Evolutionary conservation across 371 early-diverging fungal species (phyloP).

Genomic region (Conidiobolus incongruus): DNA sequence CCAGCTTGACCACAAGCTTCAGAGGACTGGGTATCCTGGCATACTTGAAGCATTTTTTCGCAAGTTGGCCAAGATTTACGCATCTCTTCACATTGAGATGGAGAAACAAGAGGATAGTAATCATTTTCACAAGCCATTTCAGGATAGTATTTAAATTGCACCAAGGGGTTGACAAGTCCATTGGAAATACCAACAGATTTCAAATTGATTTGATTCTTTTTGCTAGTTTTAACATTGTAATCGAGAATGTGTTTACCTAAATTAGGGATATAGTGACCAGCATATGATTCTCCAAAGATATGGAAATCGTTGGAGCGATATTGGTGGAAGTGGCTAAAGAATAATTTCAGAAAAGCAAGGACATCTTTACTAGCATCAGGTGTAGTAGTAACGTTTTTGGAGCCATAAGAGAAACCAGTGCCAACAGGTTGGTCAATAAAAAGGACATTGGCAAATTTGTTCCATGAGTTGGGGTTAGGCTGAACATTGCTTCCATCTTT

Average conservation of each 20-base stretch:
- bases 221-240: conserved; percentile 20
- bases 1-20: conserved; percentile 67
- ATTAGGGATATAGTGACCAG: no score
- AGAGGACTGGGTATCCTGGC: conserved; percentile 50
- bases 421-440: conserved; percentile 46
- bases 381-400: neutral
- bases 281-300: conserved; percentile 37
- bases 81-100: conserved; percentile 47
- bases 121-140: no score
- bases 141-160: conserved; percentile 20
- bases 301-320: conserved; percentile 18
- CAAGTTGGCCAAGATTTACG: conserved; percentile 47
- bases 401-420: conserved; percentile 16
- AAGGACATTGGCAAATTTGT: conserved; percentile 19
- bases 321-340: neutral
- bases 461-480: conserved; percentile 16
- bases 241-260: conserved; percentile 27
- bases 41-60: conserved; percentile 42
- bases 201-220: conserved; percentile 24
- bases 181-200: conserved; percentile 56
- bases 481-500: no score
- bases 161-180: conserved; percentile 54
- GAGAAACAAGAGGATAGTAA: conserved; percentile 53
- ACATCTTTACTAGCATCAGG: neutral
- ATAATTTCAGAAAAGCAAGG: neutral